Base-by-base conservation (phyloP, 345 rosid species). In the Chamaenerion angustifolium region DNA sequence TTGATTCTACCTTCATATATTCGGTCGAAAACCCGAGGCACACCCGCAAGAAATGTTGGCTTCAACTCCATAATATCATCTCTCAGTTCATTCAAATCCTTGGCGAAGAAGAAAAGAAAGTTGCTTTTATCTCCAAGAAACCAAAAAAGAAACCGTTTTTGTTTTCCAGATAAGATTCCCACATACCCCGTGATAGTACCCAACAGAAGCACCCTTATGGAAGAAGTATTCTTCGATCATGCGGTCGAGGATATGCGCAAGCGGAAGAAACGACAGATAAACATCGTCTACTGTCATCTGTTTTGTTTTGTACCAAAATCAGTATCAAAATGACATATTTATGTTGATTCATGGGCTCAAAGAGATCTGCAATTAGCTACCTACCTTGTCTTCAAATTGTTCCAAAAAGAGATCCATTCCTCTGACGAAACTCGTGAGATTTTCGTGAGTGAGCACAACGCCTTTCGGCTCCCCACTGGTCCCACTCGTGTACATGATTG, bases 401-500 rank as follows among this genome's bases (percentile, higher is more conserved):
- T 80, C 96, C 79, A 92, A 12, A 62, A 66, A 92, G 43, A 83
- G 69, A 71, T 92, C 98, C 46, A 82, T 25, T 37, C 96, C 95
- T 40, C 72, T 63, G 25, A 87, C 82, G 16, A 70, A 72, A 40
- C 65, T 46, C 4, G 80, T 67, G 12, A 87, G 63, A 11, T 79
- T 79, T 75, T 92, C 95, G 56, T 92, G 98, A 44, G 81, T 80
- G 48, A 92, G 60, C 56, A 86, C 85, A 46, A 92, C 98, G 4
- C 98, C 96, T 71, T 92, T 92, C 15, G 98, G 98, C 46, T 82
- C 83, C 58, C 98, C 98, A 58, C 95, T 92, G 61, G 98, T 86
- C 45, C 98, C 98, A 13, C 98, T 92, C 16, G 98, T 92, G 52
- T 92, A 87, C 95, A 92, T 92, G 55, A 92, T 83, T 49, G 98